phyloP scores from a whole-genome alignment of 495 filamentous ascomycete species.

The Neurospora tetrasperma region DNA sequence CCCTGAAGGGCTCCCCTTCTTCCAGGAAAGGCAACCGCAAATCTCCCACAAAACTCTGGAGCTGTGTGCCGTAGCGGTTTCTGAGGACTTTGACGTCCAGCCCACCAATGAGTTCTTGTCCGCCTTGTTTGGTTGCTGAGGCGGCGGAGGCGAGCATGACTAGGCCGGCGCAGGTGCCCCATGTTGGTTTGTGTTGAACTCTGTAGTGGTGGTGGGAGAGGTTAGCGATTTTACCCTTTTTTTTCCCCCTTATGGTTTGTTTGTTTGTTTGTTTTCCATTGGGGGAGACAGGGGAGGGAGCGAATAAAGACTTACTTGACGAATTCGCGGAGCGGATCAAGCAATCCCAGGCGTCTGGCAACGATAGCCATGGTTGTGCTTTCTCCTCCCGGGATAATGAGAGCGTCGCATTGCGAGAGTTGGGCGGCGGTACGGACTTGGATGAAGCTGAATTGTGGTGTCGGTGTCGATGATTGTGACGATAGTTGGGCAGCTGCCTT shows the following conservation, averaged over 20 bases:
- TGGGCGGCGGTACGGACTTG: conserved; percentile 71
- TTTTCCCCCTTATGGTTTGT: too few relatives aligned
- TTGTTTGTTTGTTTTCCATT: too few relatives aligned
- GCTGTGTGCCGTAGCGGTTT: conserved; percentile 94
- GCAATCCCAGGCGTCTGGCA: conserved; percentile 63
- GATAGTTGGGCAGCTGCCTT: conserved; percentile 40
- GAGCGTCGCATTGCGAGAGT: conserved; percentile 62
- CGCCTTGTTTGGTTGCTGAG: conserved; percentile 78
- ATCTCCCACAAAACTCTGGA: conserved; percentile 80
- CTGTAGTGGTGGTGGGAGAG: conserved; percentile 12
- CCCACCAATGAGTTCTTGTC: conserved; percentile 88
- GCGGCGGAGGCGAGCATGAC: conserved; percentile 86
- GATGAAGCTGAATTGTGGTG: conserved; percentile 45
- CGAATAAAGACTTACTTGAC: conserved; percentile 59
- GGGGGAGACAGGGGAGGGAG: too few relatives aligned
- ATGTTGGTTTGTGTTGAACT: conserved; percentile 69
- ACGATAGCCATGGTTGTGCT: conserved; percentile 90
- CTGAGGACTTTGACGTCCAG: conserved; percentile 83
- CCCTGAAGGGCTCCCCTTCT: conserved; percentile 48
- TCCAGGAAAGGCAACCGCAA: conserved; percentile 64
- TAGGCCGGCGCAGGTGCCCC: conserved; percentile 94
- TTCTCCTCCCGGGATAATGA: conserved; percentile 90
- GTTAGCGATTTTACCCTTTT: background rate
- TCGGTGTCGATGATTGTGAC: background rate
- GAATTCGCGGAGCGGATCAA: conserved; percentile 82